Percentiles rank a stretch among this genome's conserved stretches.
Evolutionary conservation across 805 yeast species (phyloP).

Genomic region (Yamadazyma philogaea): DNA sequence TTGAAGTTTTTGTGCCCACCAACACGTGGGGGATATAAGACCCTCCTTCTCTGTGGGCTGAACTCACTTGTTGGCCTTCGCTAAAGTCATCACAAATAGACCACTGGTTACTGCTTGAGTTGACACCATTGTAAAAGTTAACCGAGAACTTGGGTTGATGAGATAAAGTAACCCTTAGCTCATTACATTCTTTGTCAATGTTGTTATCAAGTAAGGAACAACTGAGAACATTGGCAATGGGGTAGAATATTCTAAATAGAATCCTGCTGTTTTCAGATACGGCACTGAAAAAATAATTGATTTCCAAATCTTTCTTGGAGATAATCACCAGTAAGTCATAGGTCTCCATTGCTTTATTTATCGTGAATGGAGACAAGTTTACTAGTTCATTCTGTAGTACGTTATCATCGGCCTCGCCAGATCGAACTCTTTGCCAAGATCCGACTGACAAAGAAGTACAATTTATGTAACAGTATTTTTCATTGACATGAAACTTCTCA

Average conservation of each 20-base stretch:
- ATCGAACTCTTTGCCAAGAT: constrained; percentile 73
- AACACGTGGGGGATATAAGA: constrained; percentile 62
- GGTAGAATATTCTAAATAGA: constrained; percentile 69
- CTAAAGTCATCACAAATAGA: constrained; percentile 80
- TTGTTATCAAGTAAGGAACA: constrained; percentile 55
- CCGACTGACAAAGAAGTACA: constrained; percentile 70
- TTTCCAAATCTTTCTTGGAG: constrained; percentile 66
- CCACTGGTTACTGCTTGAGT: constrained; percentile 62
- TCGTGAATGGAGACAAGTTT: constrained; percentile 66
- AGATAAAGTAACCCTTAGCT: constrained; percentile 47
- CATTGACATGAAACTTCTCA: constrained; percentile 46
- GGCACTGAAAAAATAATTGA: constrained; percentile 77
- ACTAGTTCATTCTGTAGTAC: constrained; percentile 43
- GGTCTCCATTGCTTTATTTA: constrained; percentile 60
- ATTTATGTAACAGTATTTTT: constrained; percentile 66
- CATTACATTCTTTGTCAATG: constrained; percentile 38
- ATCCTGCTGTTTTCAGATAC: constrained; percentile 65
- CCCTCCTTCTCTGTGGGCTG: constrained; percentile 58
- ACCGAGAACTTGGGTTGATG: constrained; percentile 79
- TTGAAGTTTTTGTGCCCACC: constrained; percentile 52
- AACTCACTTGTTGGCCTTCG: constrained; percentile 76
- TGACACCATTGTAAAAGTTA: constrained; percentile 57
- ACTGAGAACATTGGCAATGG: constrained; percentile 55
- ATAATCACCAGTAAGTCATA: constrained; percentile 71
- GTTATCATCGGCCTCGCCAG: constrained; percentile 50